Base-by-base conservation (phyloP, 2,329 filamentous ascomycete genomes). In the Clonostachys byssicola region DNA sequence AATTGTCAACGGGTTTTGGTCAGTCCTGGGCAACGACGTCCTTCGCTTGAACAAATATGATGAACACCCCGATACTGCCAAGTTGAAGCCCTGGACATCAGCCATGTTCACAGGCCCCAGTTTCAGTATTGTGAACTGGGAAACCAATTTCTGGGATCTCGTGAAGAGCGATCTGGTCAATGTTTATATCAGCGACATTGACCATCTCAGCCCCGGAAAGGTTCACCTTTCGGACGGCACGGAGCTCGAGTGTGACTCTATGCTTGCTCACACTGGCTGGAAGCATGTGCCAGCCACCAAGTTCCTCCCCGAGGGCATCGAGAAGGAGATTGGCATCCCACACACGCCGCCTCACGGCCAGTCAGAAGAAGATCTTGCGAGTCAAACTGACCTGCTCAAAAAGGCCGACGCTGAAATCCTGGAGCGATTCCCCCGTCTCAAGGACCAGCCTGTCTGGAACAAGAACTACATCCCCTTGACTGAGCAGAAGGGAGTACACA, bases 251-350 rank as follows among this genome's bases (percentile, higher is more conserved):
- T 61, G 72, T 0, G 74, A 80, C 48, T 71, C 66, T 0, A 52
- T 82, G 1, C 61, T 81, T 6, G 77, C 71, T 48, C 67, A 70
- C 3, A 82, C 78, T 0, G 78, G 78, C 2, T 81, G 77, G 77
- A 68, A 70, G 45, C 64, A 68, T 44, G 61, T 62, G 12, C 65
- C 71, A 0, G 59, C 70, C 0, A 60, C 81, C 44, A 67, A 67
- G 23, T 77, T 79, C 49, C 44, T 43, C 8, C 46, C 46, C 5
- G 40, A 48, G 12, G 42, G 49, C 14, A 51, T 50, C 17, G 39
- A 39, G 36, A 47, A 40, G 5, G 42, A 51, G 5, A 46, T 58
- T 8, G 36, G 34, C 12, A 34, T 16, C 6, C n/a, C 12, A 33
- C 16, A 30, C 14, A 20, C 40, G 12, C 16, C n/a, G 5, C n/a